Evolutionary conservation across 1,284 basidiomycete species (phyloP), one percentile per base, ranked within the genome.

Genomic region (Ustilago shanxiensis): DNA sequence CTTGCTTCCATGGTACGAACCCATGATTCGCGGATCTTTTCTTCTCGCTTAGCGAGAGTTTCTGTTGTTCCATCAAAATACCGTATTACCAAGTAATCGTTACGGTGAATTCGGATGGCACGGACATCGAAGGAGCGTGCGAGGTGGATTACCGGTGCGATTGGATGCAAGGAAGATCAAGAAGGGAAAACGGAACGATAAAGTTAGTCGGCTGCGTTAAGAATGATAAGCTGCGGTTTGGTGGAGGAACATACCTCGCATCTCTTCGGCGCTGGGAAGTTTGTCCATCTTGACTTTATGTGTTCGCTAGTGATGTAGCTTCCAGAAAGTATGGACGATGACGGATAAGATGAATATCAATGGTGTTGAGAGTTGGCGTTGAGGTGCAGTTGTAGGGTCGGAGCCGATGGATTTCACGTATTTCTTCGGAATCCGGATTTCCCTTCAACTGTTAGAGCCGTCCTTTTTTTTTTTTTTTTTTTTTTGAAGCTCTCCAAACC

Each of bases 1-100:
- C 94, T 91, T 26, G 92, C 91, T 87, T 98, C 94, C 95, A 98
- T 97, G 28, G 93, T 91, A 83, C 91, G 92, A 51, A 98, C 90
- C 96, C 96, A 99, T 64, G 93, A 92, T 88, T 97, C 94, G 68
- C 94, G 92, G 83, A 98, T 89, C 87, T 91, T 89, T 53, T 91
- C 88, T 69, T 96, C 94, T 56, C 93, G 92, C 77, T 90, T 89
- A 20, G 65, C 53, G 65, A 79, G 72, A 26, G 66, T 72, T 29
- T 76, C 77, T 70, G 39, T 41, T 28, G 31, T 33, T 4, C 9
- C 61, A 20, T 31, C n/a, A 22, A 47, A 47, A 3, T n/a, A n/a
- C 37, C 37, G 18, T 5, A 33, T 33, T 33, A 33, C 31, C 31
- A 33, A 7, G 31, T 11, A n/a, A n/a, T n/a, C n/a, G n/a, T n/a